phyloP scores from a whole-genome alignment of 108 stramenopile species.

The Seminavis robusta region DNA sequence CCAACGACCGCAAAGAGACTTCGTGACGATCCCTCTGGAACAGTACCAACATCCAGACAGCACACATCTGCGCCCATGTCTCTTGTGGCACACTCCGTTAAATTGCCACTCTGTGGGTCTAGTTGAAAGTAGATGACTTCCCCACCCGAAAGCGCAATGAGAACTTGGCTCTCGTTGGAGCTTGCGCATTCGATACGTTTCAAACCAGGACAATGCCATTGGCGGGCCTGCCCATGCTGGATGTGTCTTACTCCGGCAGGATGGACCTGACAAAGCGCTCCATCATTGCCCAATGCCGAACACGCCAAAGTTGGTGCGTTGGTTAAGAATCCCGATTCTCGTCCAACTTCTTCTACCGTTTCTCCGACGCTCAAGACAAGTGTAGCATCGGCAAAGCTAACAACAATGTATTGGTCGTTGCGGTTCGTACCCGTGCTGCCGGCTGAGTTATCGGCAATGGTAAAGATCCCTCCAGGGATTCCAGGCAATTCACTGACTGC shows the following conservation, averaged over 20 bases:
- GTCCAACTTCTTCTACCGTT: slow-evolving; percentile 93
- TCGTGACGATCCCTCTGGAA: slow-evolving; percentile 74
- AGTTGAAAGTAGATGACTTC: slow-evolving; percentile 96
- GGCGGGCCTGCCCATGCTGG: slow-evolving; percentile 56
- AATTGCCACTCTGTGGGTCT: slow-evolving; percentile 75
- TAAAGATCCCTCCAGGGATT: slow-evolving; percentile 90
- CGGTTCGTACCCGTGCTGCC: slow-evolving; percentile 14
- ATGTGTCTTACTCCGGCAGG: slow-evolving; percentile 89
- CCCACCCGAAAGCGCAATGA: slow-evolving; percentile 91
- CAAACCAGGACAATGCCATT: slow-evolving; percentile 92
- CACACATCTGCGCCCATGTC: slow-evolving; percentile 91
- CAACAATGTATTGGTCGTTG: slow-evolving; percentile 86
- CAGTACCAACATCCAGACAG: slow-evolving; percentile 87
- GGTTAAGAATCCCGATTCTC: slow-evolving; percentile 85
- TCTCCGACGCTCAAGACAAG: slow-evolving; percentile 95
- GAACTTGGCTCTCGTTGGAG: slow-evolving; percentile 89
- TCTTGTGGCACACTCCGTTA: slow-evolving; percentile 72
- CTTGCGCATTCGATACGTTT: slow-evolving; percentile 90
- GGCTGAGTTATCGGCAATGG: slow-evolving; percentile 64
- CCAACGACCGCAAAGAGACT: slow-evolving; percentile 90
- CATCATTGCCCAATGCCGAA: slow-evolving; percentile 76
- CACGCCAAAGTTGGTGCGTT: slow-evolving; percentile 91
- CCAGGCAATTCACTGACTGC: slow-evolving; percentile 94
- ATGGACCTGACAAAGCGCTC: slow-evolving; percentile 88
- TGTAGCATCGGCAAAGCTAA: slow-evolving; percentile 96